Conservation (phyloP, 2,329 filamentous ascomycete species). For the Coleophoma cylindrospora region DNA sequence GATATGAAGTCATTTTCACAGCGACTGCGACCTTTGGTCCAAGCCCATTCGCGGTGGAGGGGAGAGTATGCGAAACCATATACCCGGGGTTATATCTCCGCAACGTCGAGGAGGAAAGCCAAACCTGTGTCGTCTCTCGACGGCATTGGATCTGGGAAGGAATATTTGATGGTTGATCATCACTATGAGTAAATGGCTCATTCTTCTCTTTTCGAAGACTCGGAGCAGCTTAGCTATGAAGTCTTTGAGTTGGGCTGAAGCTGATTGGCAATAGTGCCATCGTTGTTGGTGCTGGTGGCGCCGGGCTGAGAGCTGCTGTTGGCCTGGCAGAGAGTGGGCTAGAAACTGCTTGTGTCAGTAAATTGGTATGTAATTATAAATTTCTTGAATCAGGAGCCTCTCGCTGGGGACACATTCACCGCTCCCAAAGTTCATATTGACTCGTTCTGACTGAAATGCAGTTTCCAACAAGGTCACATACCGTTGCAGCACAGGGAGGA, state of each 20-base stretch:
- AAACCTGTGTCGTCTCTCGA: not conserved
- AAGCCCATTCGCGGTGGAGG: too few species aligned
- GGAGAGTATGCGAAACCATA: too few species aligned
- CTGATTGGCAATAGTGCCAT: conserved; percentile 10
- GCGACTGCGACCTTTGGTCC: too few species aligned
- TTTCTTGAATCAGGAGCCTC: not conserved
- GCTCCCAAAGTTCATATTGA: not conserved
- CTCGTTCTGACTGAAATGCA: not conserved
- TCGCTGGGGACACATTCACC: not conserved
- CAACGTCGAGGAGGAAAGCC: too few species aligned
- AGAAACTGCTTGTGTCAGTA: conserved; percentile 60
- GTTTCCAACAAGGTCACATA: conserved; percentile 60
- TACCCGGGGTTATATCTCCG: too few species aligned
- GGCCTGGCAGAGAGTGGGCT: conserved; percentile 59
- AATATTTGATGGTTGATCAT: conserved; percentile 15
- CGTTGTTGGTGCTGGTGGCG: conserved; percentile 51
- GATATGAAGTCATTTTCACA: too few species aligned
- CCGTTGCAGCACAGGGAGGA: conserved; percentile 62
- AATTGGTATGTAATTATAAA: conserved; percentile 30
- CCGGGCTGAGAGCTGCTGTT: conserved; percentile 58
- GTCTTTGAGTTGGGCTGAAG: too few species aligned
- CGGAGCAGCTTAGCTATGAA: too few species aligned
- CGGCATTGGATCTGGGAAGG: not conserved
- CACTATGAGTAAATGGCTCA: conserved; percentile 15
- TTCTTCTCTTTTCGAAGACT: not conserved